These are phyloP conservation scores for Quercus aquifolioides DNA, from an alignment of 306 rosid genomes.

Conservation along the genomic window DNA sequence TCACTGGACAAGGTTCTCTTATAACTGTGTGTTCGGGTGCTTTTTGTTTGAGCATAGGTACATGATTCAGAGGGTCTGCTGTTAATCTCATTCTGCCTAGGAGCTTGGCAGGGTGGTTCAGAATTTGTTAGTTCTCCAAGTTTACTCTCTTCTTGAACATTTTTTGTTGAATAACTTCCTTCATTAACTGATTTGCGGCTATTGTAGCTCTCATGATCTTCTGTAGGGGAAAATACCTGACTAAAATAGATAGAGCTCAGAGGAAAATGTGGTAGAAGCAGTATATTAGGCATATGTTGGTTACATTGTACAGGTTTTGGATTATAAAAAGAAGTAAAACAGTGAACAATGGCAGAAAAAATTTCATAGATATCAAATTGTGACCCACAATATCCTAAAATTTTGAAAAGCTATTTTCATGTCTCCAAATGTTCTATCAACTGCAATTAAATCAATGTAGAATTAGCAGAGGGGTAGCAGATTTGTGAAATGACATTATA, in stretches of 20 bases:
- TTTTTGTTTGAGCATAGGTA: not conserved
- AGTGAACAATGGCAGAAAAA: not conserved
- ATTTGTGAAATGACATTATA: not conserved
- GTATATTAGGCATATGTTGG: not conserved
- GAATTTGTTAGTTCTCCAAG: not conserved
- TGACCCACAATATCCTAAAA: not conserved
- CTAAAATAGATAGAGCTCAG: not conserved
- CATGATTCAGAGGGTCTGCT: not conserved
- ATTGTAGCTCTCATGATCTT: not conserved
- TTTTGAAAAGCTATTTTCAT: not conserved
- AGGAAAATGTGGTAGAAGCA: not conserved
- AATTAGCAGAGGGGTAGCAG: not conserved
- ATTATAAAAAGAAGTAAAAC: not conserved
- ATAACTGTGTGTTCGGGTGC: not conserved
- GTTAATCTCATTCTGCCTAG: not conserved
- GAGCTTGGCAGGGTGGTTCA: not conserved
- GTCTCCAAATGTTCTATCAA: not conserved
- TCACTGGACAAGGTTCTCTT: constrained; percentile 5
- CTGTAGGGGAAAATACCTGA: constrained; percentile 16
- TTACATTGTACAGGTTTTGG: not conserved
- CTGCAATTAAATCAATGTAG: not conserved
- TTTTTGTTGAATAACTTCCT: too few relatives aligned
- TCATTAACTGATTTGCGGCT: not conserved
- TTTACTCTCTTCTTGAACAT: constrained; percentile 1
- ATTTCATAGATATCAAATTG: not conserved